Conservation (phyloP, 306 rosid genomes). For the cucumber (Cucumis sativus) region Cucumber_9930_V3 NC_026660.2:14301501-14302000, state of each 20-base stretch:
- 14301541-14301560: constrained; percentile 30
- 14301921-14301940: neutral
- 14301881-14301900: neutral
- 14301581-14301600: constrained; percentile 5
- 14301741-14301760: neutral
- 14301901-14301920: neutral
- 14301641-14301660: neutral
- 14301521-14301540: neutral
- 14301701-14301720: neutral
- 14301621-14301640: neutral
- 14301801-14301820: neutral
- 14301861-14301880: neutral
- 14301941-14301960: neutral
- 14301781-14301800: neutral
- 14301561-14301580: constrained; percentile 21
- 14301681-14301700: neutral
- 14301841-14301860: neutral
- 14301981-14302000: neutral
- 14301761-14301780: constrained; percentile 1
- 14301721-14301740: neutral
- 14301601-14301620: constrained; percentile 7
- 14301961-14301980: too few relatives aligned
- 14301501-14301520: neutral
- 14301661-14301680: neutral
- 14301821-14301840: neutral